phyloP scores from a whole-genome alignment of 495 filamentous ascomycete genomes.

The Xylaria venustula region DNA sequence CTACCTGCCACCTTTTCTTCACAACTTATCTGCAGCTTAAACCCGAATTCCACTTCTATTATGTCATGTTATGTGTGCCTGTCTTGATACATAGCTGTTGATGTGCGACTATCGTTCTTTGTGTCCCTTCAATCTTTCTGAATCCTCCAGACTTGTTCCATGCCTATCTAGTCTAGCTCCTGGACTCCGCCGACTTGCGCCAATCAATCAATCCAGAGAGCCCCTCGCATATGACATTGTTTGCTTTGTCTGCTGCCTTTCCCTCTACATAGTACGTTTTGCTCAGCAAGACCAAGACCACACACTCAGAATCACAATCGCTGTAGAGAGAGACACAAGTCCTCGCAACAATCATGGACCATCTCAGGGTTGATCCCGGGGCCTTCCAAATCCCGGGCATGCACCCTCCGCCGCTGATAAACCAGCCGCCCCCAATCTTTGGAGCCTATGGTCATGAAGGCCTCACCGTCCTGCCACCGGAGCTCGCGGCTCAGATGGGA shows the following conservation, averaged over 20 bases:
- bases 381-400: constrained; percentile 51
- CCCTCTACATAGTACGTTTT: not conserved
- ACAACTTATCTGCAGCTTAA: not conserved
- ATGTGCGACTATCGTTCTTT: not conserved
- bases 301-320: too few species aligned
- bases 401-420: constrained; percentile 57
- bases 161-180: not conserved
- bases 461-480: constrained; percentile 55
- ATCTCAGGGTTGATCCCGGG: constrained; percentile 30
- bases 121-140: not conserved
- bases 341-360: constrained; percentile 39
- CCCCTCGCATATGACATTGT: constrained; percentile 1
- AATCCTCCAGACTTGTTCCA: not conserved
- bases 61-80: not conserved
- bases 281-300: too few species aligned
- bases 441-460: constrained; percentile 61
- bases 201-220: constrained; percentile 2
- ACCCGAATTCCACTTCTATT: not conserved
- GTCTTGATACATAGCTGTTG: not conserved
- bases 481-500: constrained; percentile 61
- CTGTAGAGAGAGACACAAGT: not conserved
- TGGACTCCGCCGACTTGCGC: not conserved
- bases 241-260: not conserved
- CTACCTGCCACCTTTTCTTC: not conserved
- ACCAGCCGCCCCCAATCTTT: constrained; percentile 70